Percentiles rank a stretch among this genome's conserved stretches.
phyloP scores from a whole-genome alignment of 1,284 basidiomycete genomes.

The Sanguinoderma infundibulare region DNA sequence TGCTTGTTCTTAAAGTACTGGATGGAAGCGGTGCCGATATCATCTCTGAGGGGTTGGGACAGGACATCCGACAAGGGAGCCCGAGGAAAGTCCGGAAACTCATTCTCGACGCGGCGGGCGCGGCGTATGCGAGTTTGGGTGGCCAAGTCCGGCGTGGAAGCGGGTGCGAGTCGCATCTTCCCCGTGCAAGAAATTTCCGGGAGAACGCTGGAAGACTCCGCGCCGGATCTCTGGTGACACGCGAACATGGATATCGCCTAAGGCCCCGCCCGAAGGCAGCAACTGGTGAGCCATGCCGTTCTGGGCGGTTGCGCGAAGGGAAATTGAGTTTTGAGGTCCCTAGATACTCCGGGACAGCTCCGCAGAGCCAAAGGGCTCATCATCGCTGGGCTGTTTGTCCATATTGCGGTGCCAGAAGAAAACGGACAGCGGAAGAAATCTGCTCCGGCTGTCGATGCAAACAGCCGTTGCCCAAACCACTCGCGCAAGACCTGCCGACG shows the following conservation, averaged over 20 bases:
- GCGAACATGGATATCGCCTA: not conserved
- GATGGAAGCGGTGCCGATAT: slow-evolving; percentile 34
- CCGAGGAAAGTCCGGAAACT: slow-evolving; percentile 37
- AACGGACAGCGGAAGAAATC: not conserved
- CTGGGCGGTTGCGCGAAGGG: not conserved
- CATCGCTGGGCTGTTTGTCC: not conserved
- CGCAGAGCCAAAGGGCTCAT: slow-evolving; percentile 1
- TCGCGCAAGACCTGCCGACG: not conserved
- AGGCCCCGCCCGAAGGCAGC: not conserved
- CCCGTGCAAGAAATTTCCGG: slow-evolving; percentile 18
- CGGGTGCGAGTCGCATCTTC: slow-evolving; percentile 10
- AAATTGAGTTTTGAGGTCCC: slow-evolving; percentile 23
- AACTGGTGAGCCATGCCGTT: slow-evolving; percentile 4
- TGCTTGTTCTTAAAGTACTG: slow-evolving; percentile 33
- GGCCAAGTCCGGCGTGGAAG: slow-evolving; percentile 16
- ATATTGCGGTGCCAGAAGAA: slow-evolving; percentile 3
- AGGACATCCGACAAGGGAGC: slow-evolving; percentile 35
- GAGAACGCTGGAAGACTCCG: slow-evolving; percentile 2
- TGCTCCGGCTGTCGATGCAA: slow-evolving; percentile 1
- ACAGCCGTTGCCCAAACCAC: slow-evolving; percentile 2
- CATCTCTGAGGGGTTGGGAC: slow-evolving; percentile 35
- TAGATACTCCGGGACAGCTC: slow-evolving; percentile 25
- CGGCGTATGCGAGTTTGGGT: slow-evolving; percentile 13
- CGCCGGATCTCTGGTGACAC: not conserved
- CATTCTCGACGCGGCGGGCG: slow-evolving; percentile 8